Percentiles rank a stretch among this genome's conserved stretches.
Conservation (phyloP, 805 yeast species). For the Teunomyces kruisii region DNA sequence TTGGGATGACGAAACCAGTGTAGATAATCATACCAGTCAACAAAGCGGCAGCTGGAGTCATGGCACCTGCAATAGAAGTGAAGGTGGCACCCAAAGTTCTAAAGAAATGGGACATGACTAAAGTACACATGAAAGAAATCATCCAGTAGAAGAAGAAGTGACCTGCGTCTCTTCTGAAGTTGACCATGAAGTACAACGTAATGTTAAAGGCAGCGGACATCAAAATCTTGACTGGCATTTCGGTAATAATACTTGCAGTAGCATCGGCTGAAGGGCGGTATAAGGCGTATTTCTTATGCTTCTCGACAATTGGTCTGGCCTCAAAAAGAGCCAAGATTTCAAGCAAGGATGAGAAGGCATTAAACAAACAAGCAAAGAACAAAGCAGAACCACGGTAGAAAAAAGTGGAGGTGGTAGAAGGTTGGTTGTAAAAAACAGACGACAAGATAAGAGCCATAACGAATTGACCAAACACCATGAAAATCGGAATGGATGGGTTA, state of each 20-base stretch:
- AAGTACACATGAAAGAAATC: conserved; percentile 19
- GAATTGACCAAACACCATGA: conserved; percentile 50
- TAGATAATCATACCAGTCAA: conserved; percentile 45
- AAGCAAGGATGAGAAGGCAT: conserved; percentile 50
- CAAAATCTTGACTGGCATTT: conserved; percentile 56
- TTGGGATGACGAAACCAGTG: conserved; percentile 66
- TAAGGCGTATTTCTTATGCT: conserved; percentile 69
- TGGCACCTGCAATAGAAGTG: conserved; percentile 23
- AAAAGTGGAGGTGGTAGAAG: conserved; percentile 44
- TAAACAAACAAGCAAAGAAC: conserved; percentile 56
- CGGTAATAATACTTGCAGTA: conserved; percentile 56
- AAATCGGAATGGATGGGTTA: conserved; percentile 54
- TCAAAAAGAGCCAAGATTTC: conserved; percentile 59
- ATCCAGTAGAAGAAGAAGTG: conserved; percentile 40
- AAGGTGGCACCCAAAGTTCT: conserved; percentile 25
- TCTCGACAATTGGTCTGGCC: conserved; percentile 62
- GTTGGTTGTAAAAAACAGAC: conserved; percentile 55
- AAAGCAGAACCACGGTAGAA: conserved; percentile 49
- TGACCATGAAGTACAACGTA: conserved; percentile 50
- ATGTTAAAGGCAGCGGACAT: conserved; percentile 31
- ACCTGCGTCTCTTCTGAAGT: conserved; percentile 37
- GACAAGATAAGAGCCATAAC: conserved; percentile 60
- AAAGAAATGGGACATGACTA: conserved; percentile 24
- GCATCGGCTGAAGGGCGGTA: conserved; percentile 77
- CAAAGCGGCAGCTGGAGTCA: conserved; percentile 23